These are phyloP conservation scores for Chlorella sp. DNA, from an alignment of 139 green algal genomes.

Conservation along the genomic window DNA sequence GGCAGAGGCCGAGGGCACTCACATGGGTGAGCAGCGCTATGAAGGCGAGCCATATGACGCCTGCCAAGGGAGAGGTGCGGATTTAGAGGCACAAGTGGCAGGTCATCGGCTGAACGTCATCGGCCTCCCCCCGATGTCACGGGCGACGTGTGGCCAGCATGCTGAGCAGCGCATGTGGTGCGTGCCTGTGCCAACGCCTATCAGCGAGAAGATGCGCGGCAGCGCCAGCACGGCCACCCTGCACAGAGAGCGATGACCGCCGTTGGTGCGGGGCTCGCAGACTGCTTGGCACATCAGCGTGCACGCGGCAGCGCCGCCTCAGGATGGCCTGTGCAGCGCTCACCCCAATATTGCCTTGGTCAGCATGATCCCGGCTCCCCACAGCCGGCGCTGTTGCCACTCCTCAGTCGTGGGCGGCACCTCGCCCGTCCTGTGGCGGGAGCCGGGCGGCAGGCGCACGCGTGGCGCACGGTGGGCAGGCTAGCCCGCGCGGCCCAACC, in stretches of 20 bases:
- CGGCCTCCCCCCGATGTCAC: not conserved
- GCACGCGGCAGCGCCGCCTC: not conserved
- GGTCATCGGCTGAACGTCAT: not conserved
- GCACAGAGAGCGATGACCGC: not conserved
- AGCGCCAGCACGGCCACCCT: constrained; percentile 29
- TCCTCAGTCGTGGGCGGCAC: not conserved
- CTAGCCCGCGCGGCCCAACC: not conserved
- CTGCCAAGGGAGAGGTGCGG: not conserved
- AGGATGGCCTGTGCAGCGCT: not conserved
- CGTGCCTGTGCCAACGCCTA: constrained; percentile 15
- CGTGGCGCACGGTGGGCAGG: not conserved
- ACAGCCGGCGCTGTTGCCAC: constrained; percentile 18
- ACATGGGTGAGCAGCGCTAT: constrained; percentile 18
- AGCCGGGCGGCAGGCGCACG: not conserved
- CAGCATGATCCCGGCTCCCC: constrained; percentile 14
- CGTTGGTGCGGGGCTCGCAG: not conserved
- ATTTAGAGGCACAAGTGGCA: not conserved
- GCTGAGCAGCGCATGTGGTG: not conserved
- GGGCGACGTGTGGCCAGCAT: not conserved
- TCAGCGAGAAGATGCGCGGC: constrained; percentile 23
- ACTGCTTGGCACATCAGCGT: not conserved
- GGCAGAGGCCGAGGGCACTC: too few relatives aligned
- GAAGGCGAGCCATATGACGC: constrained; percentile 17
- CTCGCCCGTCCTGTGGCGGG: not conserved
- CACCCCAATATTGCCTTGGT: constrained; percentile 31